These are phyloP conservation scores for Fonsecaea multimorphosa DNA, from an alignment of 2,329 filamentous ascomycete genomes.

Conservation along the genomic window DNA sequence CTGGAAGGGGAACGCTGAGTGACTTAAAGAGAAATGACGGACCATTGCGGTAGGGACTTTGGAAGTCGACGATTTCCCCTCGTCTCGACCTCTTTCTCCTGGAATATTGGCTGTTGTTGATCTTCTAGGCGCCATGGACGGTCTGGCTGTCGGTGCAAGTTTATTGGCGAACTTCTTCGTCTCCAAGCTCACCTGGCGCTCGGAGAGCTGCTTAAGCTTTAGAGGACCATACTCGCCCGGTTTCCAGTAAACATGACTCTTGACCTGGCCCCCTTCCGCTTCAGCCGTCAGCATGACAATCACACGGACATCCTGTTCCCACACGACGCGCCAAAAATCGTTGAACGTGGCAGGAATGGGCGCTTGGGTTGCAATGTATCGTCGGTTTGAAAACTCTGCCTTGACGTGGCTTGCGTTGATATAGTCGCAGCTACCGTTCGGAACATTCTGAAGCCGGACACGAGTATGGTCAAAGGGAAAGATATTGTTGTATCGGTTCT, in stretches of 20 bases:
- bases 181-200: constrained; percentile 81
- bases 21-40: constrained; percentile 83
- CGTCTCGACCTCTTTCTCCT: constrained; percentile 38
- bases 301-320: constrained; percentile 94
- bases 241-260: constrained; percentile 94
- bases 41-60: constrained; percentile 79
- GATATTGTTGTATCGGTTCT: constrained; percentile 98
- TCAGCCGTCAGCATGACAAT: constrained; percentile 97
- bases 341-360: constrained; percentile 91
- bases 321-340: constrained; percentile 97
- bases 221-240: constrained; percentile 77
- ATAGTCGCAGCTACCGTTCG: constrained; percentile 80
- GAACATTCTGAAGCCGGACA: constrained; percentile 75
- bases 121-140: constrained; percentile 45
- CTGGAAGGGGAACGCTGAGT: constrained; percentile 77
- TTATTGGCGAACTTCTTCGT: constrained; percentile 55
- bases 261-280: constrained; percentile 88
- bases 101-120: constrained; percentile 44
- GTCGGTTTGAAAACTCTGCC: constrained; percentile 80
- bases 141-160: constrained; percentile 48
- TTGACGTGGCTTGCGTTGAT: constrained; percentile 91
- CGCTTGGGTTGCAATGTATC: constrained; percentile 94
- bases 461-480: constrained; percentile 93
- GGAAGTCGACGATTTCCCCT: constrained; percentile 35
- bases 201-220: constrained; percentile 75